phyloP scores from a whole-genome alignment of 2,329 filamentous ascomycete species.

The Coniochaeta ligniaria region DNA sequence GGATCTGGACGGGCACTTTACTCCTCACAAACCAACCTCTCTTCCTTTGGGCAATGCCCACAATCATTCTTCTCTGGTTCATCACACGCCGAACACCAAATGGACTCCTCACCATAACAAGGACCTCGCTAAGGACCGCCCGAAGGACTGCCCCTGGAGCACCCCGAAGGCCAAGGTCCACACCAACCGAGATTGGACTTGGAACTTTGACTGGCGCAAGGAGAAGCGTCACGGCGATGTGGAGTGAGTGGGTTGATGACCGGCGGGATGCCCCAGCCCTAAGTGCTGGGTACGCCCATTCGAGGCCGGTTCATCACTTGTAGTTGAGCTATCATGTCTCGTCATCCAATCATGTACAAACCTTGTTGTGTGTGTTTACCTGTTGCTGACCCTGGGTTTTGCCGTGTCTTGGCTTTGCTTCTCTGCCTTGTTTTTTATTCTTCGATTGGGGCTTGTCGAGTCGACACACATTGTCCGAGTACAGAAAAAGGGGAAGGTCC shows the following conservation, averaged over 20 bases:
- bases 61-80: conserved; percentile 12
- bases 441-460: background rate
- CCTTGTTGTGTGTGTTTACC: conserved; percentile 14
- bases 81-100: conserved; percentile 10
- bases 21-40: conserved; percentile 14
- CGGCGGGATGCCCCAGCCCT: conserved; percentile 45
- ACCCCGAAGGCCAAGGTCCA: conserved; percentile 25
- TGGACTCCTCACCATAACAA: conserved; percentile 22
- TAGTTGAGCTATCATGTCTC: conserved; percentile 41
- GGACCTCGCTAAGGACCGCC: conserved; percentile 34
- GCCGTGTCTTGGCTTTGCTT: conserved; percentile 17
- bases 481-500: conserved; percentile 1
- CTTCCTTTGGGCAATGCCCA: conserved; percentile 7
- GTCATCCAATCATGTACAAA: conserved; percentile 4
- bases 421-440: conserved; percentile 9
- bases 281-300: conserved; percentile 4
- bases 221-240: conserved; percentile 62
- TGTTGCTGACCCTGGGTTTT: conserved; percentile 10
- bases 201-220: conserved; percentile 43
- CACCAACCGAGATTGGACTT: conserved; percentile 44
- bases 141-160: conserved; percentile 49
- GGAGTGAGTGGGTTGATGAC: conserved; percentile 97
- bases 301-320: conserved; percentile 44
- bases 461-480: conserved; percentile 9
- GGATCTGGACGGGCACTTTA: conserved; percentile 31